phyloP scores from a whole-genome alignment of 352 stramenopile species.

The Globisporangium nagaii region DNA sequence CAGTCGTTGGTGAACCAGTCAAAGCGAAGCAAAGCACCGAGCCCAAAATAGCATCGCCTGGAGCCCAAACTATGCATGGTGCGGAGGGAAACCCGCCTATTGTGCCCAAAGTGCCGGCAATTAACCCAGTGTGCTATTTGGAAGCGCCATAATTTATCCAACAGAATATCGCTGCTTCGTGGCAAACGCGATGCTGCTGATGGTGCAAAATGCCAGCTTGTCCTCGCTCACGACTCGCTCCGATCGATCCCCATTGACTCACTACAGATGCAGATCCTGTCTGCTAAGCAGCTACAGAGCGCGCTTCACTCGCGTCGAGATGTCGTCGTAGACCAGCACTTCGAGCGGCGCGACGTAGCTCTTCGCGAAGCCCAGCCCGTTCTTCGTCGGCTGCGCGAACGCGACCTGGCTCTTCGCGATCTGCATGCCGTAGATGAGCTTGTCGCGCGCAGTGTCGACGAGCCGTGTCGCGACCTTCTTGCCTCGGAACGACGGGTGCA shows the following conservation, averaged over 20 bases:
- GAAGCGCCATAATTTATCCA: too few species aligned
- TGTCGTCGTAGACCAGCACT: conserved; percentile 49
- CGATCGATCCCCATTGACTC: too few species aligned
- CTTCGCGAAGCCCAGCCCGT: conserved; percentile 54
- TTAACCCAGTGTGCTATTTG: too few species aligned
- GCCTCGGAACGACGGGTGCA: conserved; percentile 43
- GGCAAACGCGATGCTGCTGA: too few species aligned
- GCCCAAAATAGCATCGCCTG: neutral
- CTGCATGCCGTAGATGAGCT: conserved; percentile 66
- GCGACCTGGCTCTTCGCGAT: conserved; percentile 45
- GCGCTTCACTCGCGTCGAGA: neutral
- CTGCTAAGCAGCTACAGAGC: neutral
- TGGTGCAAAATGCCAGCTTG: too few species aligned
- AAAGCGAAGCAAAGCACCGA: neutral
- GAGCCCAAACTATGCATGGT: too few species aligned
- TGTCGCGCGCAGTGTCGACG: conserved; percentile 54
- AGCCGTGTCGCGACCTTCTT: conserved; percentile 54
- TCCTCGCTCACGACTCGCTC: too few species aligned
- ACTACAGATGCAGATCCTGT: too few species aligned
- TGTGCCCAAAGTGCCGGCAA: too few species aligned
- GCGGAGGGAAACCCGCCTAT: too few species aligned
- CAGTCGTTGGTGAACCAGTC: neutral
- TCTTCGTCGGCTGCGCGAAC: conserved; percentile 68
- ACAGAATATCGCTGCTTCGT: too few species aligned
- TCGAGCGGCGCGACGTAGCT: conserved; percentile 39